Evolutionary conservation across 345 rosid species (phyloP), one percentile per base, ranked within the genome.

Genomic region (Garcia nutans): DNA sequence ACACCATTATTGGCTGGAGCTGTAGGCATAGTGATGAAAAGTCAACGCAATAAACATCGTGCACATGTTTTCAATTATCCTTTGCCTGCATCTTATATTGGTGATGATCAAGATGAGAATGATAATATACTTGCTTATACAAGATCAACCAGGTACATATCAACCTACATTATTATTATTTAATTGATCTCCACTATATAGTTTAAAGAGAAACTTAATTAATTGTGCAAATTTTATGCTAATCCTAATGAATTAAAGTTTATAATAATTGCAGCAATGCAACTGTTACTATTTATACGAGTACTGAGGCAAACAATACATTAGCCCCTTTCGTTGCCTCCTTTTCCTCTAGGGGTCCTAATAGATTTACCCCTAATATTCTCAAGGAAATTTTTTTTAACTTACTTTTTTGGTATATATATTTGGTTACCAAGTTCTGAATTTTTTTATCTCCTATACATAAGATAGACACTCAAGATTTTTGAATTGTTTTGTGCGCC

Each of bases 331-430:
- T 31, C n/a, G 76, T 87, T 24, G 80, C 78, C 56, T 78, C 83
- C 1, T 88, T 81, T 65, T 88, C 91, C 9, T 88, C 89, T 3
- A 84, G 90, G 73, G 90, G 93, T 23, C 91, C 93, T 23, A 86
- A 85, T 78, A 47, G 68, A 55, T 20, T 86, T 68, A 78, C 87
- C 68, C 74, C 78, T 31, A 87, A 86, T 57, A 74, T 85, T 71
- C 85, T 89, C 60, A 87, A 89, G 89, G 88, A 86, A 64, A 58
- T 26, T 65, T 37, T 37, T 37, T 37, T 37, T 6, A 37, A 37
- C 41, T 37, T 2, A 37, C 41, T 5, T 37, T 37, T 37, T 37
- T 37, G 7, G 41, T 37, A 37, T 6, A 37, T 37, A 37, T 6
- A 37, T 37, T 37, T 6, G 41, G 5, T 37, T 37, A 37, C 41